Conservation (phyloP, 441 rosid species). For the Gossypium davidsonii region DNA sequence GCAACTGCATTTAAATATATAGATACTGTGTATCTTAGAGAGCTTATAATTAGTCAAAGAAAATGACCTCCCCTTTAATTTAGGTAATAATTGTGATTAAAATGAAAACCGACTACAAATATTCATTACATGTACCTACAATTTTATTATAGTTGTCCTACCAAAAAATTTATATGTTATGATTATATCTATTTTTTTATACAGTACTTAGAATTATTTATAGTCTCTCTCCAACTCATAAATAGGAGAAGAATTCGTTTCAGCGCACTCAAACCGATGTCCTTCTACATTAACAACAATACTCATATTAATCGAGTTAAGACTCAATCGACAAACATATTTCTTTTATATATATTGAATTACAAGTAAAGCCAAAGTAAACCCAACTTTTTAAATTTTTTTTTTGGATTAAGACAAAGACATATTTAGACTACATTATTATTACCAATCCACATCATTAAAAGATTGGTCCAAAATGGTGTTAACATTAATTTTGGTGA, state of each 20-base stretch:
- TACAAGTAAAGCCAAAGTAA: slow-evolving; percentile 1
- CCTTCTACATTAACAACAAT: too few species aligned
- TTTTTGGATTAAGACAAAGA: background rate
- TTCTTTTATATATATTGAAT: background rate
- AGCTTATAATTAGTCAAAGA: slow-evolving; percentile 5
- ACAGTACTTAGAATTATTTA: too few species aligned
- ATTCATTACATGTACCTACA: background rate
- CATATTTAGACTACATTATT: too few species aligned
- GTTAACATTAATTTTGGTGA: slow-evolving; percentile 2
- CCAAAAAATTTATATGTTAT: too few species aligned
- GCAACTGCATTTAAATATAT: background rate
- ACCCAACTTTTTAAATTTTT: background rate
- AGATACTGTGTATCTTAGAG: background rate
- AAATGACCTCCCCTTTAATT: slow-evolving; percentile 1
- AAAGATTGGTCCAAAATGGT: slow-evolving; percentile 11
- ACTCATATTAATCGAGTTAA: too few species aligned
- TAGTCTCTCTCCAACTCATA: accelerated
- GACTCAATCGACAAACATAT: too few species aligned
- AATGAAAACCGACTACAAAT: background rate
- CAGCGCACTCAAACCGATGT: too few species aligned
- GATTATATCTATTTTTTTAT: too few species aligned
- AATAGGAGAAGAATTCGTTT: too few species aligned
- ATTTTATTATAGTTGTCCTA: too few species aligned
- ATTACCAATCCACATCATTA: slow-evolving; percentile 7
- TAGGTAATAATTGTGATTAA: background rate